Conservation (phyloP, 2,329 filamentous ascomycete genomes). For the Fusarium sororula region DNA sequence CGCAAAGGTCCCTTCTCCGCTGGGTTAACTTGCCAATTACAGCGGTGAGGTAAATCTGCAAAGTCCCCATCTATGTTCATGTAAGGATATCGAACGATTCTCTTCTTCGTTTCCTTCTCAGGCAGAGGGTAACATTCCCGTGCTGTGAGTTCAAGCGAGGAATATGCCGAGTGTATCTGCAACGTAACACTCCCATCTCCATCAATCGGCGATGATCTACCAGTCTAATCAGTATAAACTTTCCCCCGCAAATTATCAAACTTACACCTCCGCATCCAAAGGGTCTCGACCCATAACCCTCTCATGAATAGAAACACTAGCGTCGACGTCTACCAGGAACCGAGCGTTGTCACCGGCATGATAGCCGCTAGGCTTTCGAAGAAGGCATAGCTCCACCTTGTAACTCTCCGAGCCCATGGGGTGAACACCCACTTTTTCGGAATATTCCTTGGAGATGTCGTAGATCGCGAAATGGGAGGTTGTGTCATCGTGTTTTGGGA, state of each 20-base stretch:
- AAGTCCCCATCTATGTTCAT: background rate
- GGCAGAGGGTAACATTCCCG: background rate
- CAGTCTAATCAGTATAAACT: background rate
- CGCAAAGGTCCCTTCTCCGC: background rate
- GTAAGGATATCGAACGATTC: background rate
- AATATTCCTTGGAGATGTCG: background rate
- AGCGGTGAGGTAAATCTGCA: accelerated
- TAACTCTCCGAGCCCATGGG: constrained; percentile 3
- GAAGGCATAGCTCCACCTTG: constrained; percentile 6
- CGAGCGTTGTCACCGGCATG: background rate
- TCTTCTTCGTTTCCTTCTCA: background rate
- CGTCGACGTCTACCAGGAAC: background rate
- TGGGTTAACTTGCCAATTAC: background rate
- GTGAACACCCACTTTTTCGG: background rate
- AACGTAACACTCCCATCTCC: background rate
- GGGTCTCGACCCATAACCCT: background rate
- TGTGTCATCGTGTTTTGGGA: background rate
- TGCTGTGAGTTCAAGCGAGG: background rate
- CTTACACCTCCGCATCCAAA: constrained; percentile 9
- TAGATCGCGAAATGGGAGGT: background rate
- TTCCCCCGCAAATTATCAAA: background rate
- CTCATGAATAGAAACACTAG: background rate
- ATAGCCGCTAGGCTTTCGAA: constrained; percentile 12
- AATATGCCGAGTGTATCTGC: background rate
- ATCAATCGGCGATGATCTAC: background rate